Evolutionary conservation across 495 filamentous ascomycete genomes (phyloP), one percentile per base, ranked within the genome.

Genomic region (Lasiosphaeriaceae sp.): DNA sequence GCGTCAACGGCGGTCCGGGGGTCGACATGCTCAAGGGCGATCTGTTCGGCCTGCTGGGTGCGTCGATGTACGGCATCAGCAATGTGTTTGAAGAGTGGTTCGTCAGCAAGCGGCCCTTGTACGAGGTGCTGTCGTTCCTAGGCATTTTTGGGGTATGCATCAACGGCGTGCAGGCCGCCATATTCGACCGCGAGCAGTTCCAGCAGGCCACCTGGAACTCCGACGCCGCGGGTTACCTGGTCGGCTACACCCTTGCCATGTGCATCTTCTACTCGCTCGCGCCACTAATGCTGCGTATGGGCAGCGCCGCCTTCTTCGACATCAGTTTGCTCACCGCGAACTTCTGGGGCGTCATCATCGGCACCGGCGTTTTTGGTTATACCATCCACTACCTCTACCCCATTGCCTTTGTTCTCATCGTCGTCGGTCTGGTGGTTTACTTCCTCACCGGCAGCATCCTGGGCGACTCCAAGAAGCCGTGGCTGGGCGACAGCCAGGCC

Each of bases 301-400:
- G 89, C 4, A 87, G 82, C 9, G 94, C 94, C 0, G 94, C 93
- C 19, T 96, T 98, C 76, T 96, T 97, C 78, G 95, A 98, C 71
- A 91, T 98, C 69, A 90, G 86, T 26, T 77, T 98, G 66, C 78
- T 98, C 50, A 98, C 95, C 19, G 89, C 85, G 66, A 97, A 96
- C 73, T 97, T 97, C 77, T 97, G 95, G 93, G 90, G 90, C 64
- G 89, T 95, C 24, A 83, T 90, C 58, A 92, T 98, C 63, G 94
- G 94, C 44, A 79, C 95, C 54, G 78, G 85, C 61, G 86, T 97
- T 43, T 96, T 98, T 70, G 83, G 87, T 41, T 84, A 89, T 58
- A 69, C 71, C 17, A 83, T 98, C 56, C 88, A 94, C 72, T 96
- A 83, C 79, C 78, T 96, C 78, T 98, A 98, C 71, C 94, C 94